Evolutionary conservation across 1,284 basidiomycete genomes (phyloP).

Genomic region (Mixia osmundae): DNA sequence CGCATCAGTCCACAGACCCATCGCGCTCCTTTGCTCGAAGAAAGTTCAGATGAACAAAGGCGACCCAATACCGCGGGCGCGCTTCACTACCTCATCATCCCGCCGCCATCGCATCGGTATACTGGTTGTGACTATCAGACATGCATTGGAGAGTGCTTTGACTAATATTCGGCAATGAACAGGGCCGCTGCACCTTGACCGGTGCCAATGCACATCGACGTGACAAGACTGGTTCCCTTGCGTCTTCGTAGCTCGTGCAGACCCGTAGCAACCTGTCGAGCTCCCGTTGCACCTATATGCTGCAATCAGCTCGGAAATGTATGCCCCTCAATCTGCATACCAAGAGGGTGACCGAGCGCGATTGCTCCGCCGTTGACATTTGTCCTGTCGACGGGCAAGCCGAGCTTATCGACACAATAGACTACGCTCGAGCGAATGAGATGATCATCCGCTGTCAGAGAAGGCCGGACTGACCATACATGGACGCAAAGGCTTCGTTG

Average conservation of each 20-base stretch:
- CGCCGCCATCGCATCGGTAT: no score
- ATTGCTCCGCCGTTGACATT: constrained; percentile 29
- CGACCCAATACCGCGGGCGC: no score
- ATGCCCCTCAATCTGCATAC: constrained; percentile 24
- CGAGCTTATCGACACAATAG: constrained; percentile 50
- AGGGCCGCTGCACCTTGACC: constrained; percentile 3
- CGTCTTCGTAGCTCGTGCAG: constrained; percentile 55
- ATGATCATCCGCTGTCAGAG: no score
- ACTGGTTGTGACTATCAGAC: no score
- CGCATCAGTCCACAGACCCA: no score
- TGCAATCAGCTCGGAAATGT: constrained; percentile 26
- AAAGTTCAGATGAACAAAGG: no score
- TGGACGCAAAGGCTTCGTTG: constrained; percentile 80
- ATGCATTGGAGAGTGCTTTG: no score
- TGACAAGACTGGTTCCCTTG: constrained; percentile 54
- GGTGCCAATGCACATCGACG: constrained; percentile 62
- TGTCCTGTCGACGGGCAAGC: constrained; percentile 50
- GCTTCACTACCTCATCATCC: no score
- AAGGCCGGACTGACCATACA: constrained; percentile 60
- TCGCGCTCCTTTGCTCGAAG: no score
- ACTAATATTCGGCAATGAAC: constrained; percentile 6
- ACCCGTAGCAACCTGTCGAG: constrained; percentile 54
- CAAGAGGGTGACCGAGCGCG: constrained; percentile 24
- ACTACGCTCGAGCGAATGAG: no score
- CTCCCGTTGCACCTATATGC: constrained; percentile 35